phyloP scores from a whole-genome alignment of 1,284 basidiomycete genomes.

The Pyrrhoderma lamaoense region DNA sequence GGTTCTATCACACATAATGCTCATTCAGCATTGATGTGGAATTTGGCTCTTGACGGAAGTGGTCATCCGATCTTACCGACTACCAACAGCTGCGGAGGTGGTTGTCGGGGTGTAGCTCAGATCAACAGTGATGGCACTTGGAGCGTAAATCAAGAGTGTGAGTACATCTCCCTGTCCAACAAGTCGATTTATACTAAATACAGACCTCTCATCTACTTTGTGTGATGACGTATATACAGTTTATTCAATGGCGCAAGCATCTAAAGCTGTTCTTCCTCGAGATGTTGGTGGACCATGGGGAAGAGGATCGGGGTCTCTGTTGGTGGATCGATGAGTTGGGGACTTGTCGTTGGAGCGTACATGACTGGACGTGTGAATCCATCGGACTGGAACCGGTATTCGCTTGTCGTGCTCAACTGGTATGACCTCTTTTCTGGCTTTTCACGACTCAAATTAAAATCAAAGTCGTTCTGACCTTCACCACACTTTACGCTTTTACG shows the following conservation, averaged over 20 bases:
- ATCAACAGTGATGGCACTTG: constrained; percentile 58
- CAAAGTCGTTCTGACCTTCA: constrained; percentile 2
- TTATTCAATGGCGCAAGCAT: constrained; percentile 67
- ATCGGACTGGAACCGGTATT: constrained; percentile 56
- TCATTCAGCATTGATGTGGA: constrained; percentile 24
- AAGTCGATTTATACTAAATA: neutral
- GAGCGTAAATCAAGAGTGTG: constrained; percentile 65
- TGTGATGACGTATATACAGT: constrained; percentile 36
- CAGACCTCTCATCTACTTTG: neutral
- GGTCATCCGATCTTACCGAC: constrained; percentile 41
- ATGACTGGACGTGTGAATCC: constrained; percentile 49
- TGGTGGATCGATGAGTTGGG: constrained; percentile 49
- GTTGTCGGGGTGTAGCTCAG: constrained; percentile 59
- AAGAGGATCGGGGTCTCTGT: constrained; percentile 57
- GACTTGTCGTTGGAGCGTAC: constrained; percentile 54
- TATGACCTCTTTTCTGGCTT: constrained; percentile 22
- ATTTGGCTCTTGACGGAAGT: constrained; percentile 21
- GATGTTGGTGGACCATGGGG: constrained; percentile 63
- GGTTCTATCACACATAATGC: constrained; percentile 20
- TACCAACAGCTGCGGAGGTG: constrained; percentile 51
- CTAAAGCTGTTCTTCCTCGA: constrained; percentile 62
- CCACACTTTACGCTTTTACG: constrained; percentile 10
- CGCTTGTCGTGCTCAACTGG: constrained; percentile 61
- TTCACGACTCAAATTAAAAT: neutral
- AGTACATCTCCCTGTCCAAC: constrained; percentile 21